These are phyloP conservation scores for Amanita thiersii DNA, from an alignment of 768 basidiomycete species.

Conservation along the genomic window DNA sequence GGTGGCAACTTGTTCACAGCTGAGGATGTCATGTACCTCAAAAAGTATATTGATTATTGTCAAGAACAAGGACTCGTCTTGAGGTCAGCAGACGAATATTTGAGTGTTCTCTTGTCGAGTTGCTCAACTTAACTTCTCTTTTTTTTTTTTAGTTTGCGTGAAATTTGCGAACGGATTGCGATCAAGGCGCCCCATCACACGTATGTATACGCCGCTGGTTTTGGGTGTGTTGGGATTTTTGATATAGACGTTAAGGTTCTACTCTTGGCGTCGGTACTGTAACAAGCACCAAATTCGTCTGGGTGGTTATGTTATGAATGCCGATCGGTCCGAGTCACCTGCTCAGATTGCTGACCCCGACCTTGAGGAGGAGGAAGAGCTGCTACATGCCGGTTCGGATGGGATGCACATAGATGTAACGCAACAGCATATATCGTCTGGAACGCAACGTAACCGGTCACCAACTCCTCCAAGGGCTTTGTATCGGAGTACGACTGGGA, in stretches of 20 bases:
- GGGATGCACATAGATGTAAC: conserved; percentile 38
- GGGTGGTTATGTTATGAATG: conserved; percentile 75
- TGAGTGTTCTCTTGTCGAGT: background rate
- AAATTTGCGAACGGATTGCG: conserved; percentile 84
- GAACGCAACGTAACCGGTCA: conserved; percentile 47
- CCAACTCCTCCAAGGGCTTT: conserved; percentile 77
- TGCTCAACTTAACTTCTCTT: conserved; percentile 5
- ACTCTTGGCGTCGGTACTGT: conserved; percentile 88
- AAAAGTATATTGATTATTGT: conserved; percentile 86
- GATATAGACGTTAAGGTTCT: conserved; percentile 47
- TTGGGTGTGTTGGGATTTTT: background rate
- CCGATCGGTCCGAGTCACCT: conserved; percentile 40
- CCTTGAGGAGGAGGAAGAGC: conserved; percentile 33
- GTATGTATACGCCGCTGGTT: conserved; percentile 30
- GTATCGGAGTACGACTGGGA: conserved; percentile 81
- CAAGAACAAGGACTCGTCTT: conserved; percentile 81
- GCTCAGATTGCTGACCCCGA: conserved; percentile 35
- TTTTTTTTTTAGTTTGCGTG: conserved; percentile 43
- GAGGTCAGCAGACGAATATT: conserved; percentile 34
- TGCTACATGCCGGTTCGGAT: conserved; percentile 22
- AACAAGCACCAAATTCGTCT: conserved; percentile 91
- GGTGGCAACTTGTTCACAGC: conserved; percentile 83
- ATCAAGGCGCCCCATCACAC: conserved; percentile 89
- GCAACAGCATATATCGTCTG: conserved; percentile 18
- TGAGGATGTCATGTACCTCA: conserved; percentile 77